phyloP scores from a whole-genome alignment of 192 early-diverging fungal genomes.

The Umbelopsis isabellina region DNA sequence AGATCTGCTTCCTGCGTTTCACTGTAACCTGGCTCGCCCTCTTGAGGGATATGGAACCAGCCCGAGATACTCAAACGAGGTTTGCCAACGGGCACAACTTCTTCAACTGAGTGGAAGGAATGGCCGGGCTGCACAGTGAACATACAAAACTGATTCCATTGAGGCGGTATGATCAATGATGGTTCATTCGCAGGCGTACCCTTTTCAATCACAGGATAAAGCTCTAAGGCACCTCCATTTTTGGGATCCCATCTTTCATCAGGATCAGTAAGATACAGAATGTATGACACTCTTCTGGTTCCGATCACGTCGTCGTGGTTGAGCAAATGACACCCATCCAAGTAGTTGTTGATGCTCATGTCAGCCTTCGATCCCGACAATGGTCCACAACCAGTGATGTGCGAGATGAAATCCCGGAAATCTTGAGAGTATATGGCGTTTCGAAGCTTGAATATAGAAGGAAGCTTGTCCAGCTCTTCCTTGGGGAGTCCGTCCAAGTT shows the following conservation, averaged over 20 bases:
- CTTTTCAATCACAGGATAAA: conserved; percentile 66
- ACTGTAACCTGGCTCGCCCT: conserved; percentile 67
- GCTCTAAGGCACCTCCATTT: conserved; percentile 76
- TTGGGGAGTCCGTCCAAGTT: conserved; percentile 76
- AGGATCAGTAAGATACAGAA: conserved; percentile 76
- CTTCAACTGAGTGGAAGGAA: conserved; percentile 81
- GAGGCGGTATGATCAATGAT: conserved; percentile 55
- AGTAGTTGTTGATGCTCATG: conserved; percentile 76
- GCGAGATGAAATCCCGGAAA: conserved; percentile 69
- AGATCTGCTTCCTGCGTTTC: conserved; percentile 48
- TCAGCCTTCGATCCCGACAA: conserved; percentile 69
- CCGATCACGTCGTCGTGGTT: conserved; percentile 86
- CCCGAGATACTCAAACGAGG: conserved; percentile 68
- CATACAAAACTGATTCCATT: conserved; percentile 80
- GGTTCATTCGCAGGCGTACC: conserved; percentile 67
- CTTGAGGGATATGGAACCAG: conserved; percentile 81
- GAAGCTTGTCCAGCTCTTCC: conserved; percentile 59
- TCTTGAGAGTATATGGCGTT: conserved; percentile 76
- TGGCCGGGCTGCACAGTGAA: conserved; percentile 81
- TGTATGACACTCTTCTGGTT: conserved; percentile 73
- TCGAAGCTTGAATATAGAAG: conserved; percentile 59
- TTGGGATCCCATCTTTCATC: conserved; percentile 58
- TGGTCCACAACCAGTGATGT: conserved; percentile 70
- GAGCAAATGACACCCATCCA: conserved; percentile 72
- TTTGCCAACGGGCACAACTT: conserved; percentile 62